Base-by-base conservation (phyloP, 2,329 filamentous ascomycete species). In the Colletotrichum tanaceti region DNA sequence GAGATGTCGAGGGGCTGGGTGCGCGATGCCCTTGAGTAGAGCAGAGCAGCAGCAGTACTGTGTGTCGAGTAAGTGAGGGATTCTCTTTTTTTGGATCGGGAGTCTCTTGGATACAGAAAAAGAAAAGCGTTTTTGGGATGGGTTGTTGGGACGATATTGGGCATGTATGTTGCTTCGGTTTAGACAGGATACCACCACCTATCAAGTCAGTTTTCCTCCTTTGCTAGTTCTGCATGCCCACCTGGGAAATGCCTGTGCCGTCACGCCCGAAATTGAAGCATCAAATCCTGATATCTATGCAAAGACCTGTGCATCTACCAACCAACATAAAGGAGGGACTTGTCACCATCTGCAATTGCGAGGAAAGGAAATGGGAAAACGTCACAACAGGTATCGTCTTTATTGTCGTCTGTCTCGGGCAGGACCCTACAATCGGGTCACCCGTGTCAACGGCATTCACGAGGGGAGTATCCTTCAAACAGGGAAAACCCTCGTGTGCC, bases 1-100 rank as follows among this genome's bases (percentile, higher is more conserved):
- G 81, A 88, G 72, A 89, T 89, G 86, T 86, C 85, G 74, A 79
- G 82, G 67, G 85, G 85, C 5, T 87, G 85, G 86, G 79, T 86
- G 58, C 52, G 58, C 10, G 58, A 63, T 18, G 53, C 53, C 35
- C 35, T 50, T 32, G 63, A 68, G 11, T 65, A n/a, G n/a, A n/a
- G n/a, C n/a, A 65, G 14, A 46, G 24, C 22, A 22, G 16, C 10
- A 35, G 16, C 4, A 22, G 6, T 7, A 5, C 22, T 10, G 20
- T 24, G 35, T 50, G 24, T 32, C 44, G 20, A 44, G 7, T 20
- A 22, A 22, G 16, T 50, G 4, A 20, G 4, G 28, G 28, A 32
- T 32, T 32, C 9, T 32, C 43, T n/a, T n/a, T 38, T 52, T 41
- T 22, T 41, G n/a, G 13, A 44, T 55, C 24, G 9, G 50, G 63